These are phyloP conservation scores for Alternaria gaisen DNA, from an alignment of 2,329 filamentous ascomycete genomes.

Conservation along the genomic window DNA sequence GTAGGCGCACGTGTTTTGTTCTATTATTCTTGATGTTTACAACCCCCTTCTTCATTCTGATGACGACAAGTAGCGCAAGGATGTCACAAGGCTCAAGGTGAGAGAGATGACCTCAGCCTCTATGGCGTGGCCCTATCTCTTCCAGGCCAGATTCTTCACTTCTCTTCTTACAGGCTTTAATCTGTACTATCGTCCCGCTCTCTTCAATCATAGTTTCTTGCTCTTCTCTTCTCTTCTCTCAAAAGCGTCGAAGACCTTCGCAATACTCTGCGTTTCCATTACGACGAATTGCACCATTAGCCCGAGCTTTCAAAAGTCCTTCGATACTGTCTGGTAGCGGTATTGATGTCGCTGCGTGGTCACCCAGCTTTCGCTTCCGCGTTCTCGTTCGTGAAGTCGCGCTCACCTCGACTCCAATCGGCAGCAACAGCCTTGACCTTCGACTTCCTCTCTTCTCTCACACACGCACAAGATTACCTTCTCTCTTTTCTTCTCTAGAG, in stretches of 20 bases:
- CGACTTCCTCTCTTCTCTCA: neutral
- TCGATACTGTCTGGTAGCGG: neutral
- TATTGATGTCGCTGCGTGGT: neutral
- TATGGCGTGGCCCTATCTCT: neutral
- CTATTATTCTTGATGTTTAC: neutral
- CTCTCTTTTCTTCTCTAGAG: too few relatives aligned
- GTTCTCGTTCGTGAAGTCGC: neutral
- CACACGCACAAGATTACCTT: neutral
- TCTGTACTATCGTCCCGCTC: neutral
- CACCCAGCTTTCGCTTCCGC: neutral
- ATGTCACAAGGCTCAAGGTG: neutral
- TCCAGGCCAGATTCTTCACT: neutral
- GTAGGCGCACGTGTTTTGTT: neutral
- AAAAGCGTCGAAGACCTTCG: too few relatives aligned
- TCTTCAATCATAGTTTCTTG: neutral
- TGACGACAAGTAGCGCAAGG: neutral
- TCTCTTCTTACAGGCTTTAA: neutral
- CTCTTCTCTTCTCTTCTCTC: too few relatives aligned
- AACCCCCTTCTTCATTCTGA: neutral
- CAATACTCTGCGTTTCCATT: neutral
- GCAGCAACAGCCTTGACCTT: neutral
- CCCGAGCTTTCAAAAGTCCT: neutral
- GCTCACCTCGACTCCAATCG: neutral
- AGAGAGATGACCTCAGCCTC: neutral
- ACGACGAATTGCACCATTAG: neutral